These are phyloP conservation scores for Clavispora fructus DNA, from an alignment of 805 yeast species.

Conservation along the genomic window DNA sequence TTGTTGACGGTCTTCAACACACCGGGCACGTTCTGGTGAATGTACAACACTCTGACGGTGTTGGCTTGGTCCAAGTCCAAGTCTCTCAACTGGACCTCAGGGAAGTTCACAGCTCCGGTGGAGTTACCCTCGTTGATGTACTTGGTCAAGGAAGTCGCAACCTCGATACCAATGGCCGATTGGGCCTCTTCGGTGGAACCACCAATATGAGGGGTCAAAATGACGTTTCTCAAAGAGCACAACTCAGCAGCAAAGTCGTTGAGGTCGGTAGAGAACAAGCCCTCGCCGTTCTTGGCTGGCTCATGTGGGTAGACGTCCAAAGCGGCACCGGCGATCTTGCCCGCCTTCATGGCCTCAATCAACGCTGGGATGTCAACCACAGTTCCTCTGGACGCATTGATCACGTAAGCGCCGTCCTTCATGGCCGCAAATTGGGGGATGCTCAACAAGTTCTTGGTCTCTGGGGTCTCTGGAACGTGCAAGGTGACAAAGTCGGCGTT, in stretches of 20 bases:
- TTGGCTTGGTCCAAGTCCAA: slow-evolving; percentile 81
- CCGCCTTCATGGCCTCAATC: slow-evolving; percentile 84
- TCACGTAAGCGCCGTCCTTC: slow-evolving; percentile 92
- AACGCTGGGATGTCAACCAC: slow-evolving; percentile 95
- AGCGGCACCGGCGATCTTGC: slow-evolving; percentile 96
- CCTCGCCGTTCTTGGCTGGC: slow-evolving; percentile 94
- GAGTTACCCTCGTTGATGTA: slow-evolving; percentile 96
- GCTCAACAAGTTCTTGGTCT: slow-evolving; percentile 85
- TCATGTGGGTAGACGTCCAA: slow-evolving; percentile 94
- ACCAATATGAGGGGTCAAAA: slow-evolving; percentile 96
- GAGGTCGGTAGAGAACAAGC: slow-evolving; percentile 63
- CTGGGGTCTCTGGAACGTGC: slow-evolving; percentile 93
- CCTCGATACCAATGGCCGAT: slow-evolving; percentile 95
- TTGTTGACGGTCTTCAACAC: slow-evolving; percentile 96
- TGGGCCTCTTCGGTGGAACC: slow-evolving; percentile 99
- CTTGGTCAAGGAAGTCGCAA: slow-evolving; percentile 75
- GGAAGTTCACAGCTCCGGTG: slow-evolving; percentile 96
- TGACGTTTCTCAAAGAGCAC: slow-evolving; percentile 76
- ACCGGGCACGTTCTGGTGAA: slow-evolving; percentile 98
- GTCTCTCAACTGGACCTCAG: slow-evolving; percentile 90
- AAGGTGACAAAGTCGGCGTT: slow-evolving; percentile 84
- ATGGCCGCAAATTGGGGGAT: slow-evolving; percentile 90
- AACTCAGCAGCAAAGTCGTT: slow-evolving; percentile 84
- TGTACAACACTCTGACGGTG: slow-evolving; percentile 88
- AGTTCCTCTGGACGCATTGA: slow-evolving; percentile 96